A percentile compares a stretch with the other conserved stretches of the same genome.
Evolutionary conservation across 1,284 basidiomycete genomes (phyloP).

Genomic region (Ganoderma multipileum): DNA sequence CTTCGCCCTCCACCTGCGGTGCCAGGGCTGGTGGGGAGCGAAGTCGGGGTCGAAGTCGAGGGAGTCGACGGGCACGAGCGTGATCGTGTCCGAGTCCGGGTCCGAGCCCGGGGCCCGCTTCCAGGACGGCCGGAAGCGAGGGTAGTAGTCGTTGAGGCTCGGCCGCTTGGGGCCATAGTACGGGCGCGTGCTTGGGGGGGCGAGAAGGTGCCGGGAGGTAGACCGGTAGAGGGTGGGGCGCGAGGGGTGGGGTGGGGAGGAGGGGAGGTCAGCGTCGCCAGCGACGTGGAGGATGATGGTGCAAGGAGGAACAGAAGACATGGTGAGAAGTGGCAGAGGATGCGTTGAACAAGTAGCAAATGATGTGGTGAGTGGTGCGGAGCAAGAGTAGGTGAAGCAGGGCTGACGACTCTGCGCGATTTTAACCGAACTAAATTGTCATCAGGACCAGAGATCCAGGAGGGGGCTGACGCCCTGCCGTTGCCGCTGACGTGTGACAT

Average conservation of each 20-base stretch:
- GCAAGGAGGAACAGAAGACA: slow-evolving; percentile 4
- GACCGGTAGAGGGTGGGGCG: too few species aligned
- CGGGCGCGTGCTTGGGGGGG: neutral
- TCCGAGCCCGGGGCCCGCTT: neutral
- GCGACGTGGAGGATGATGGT: slow-evolving; percentile 3
- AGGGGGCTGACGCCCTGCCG: neutral
- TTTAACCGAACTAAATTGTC: neutral
- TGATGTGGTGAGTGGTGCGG: neutral
- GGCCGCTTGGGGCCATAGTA: neutral
- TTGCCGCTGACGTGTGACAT: too few species aligned
- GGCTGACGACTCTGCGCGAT: neutral
- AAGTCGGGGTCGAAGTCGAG: neutral
- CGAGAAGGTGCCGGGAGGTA: neutral
- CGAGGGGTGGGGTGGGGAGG: slow-evolving; percentile 4
- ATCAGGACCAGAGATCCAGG: neutral
- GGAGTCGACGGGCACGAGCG: slow-evolving; percentile 1
- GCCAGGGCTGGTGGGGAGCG: neutral
- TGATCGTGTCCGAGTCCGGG: neutral
- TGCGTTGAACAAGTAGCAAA: too few species aligned
- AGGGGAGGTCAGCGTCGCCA: slow-evolving; percentile 4
- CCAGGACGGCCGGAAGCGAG: neutral
- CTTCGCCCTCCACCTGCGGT: neutral
- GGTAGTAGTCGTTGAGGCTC: neutral
- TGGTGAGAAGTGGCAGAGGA: neutral
- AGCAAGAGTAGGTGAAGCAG: neutral